These are phyloP conservation scores for Crithidia fasciculata DNA, from an alignment of 208 protist species.

Conservation along the genomic window DNA sequence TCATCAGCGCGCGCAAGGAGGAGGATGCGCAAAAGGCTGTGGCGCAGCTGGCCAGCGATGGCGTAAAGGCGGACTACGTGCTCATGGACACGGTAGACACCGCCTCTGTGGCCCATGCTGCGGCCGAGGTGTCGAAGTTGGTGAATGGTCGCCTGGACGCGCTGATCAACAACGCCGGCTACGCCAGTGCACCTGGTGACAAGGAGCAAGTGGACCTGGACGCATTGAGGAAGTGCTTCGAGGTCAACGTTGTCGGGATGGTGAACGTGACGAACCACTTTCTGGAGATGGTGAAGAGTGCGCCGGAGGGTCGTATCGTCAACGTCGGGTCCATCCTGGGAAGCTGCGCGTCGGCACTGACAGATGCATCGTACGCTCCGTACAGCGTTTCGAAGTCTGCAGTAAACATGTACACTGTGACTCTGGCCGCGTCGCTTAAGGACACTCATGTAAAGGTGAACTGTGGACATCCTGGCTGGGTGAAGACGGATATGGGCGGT, in stretches of 20 bases:
- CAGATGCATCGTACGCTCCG: constrained; percentile 19
- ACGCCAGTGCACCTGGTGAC: constrained; percentile 16
- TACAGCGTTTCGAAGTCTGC: constrained; percentile 79
- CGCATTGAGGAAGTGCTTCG: constrained; percentile 41
- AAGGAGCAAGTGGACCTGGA: constrained; percentile 43
- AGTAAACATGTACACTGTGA: constrained; percentile 87
- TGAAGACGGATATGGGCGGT: constrained; percentile 80
- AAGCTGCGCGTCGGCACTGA: constrained; percentile 37
- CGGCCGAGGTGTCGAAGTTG: constrained; percentile 41
- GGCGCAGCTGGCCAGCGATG: constrained; percentile 35
- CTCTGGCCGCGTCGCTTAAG: constrained; percentile 59
- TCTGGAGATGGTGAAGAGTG: constrained; percentile 58
- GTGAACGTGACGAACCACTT: constrained; percentile 74
- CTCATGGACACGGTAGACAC: constrained; percentile 55
- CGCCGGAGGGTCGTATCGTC: constrained; percentile 72
- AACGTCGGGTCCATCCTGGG: constrained; percentile 76
- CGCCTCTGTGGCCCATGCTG: constrained; percentile 53
- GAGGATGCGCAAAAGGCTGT: constrained; percentile 47
- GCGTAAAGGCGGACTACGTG: constrained; percentile 41
- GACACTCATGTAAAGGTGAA: constrained; percentile 69
- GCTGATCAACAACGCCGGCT: constrained; percentile 82
- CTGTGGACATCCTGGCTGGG: constrained; percentile 71
- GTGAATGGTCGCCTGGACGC: constrained; percentile 52
- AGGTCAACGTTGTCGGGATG: constrained; percentile 69
- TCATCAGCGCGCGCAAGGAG: constrained; percentile 65